Conservation (phyloP, 2,329 filamentous ascomycete genomes). For the Penicillium italicum region DNA sequence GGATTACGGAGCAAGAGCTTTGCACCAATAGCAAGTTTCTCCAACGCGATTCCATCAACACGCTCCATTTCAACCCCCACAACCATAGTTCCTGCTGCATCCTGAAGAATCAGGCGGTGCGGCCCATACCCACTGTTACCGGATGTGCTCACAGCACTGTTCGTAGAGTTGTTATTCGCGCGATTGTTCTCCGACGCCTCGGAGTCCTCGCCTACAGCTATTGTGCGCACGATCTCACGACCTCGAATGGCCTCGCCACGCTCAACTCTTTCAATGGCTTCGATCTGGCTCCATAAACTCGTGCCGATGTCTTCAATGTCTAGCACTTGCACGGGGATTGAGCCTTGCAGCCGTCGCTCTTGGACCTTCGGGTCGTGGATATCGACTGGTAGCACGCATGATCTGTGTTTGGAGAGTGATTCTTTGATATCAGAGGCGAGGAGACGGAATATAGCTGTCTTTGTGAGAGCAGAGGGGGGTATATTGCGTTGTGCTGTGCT, state of each 20-base stretch:
- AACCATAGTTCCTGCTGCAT: constrained; percentile 65
- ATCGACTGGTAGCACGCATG: constrained; percentile 54
- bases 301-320: constrained; percentile 79
- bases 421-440: constrained; percentile 72
- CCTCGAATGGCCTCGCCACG: constrained; percentile 56
- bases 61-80: constrained; percentile 69
- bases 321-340: constrained; percentile 75
- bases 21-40: constrained; percentile 64
- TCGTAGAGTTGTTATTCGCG: constrained; percentile 8
- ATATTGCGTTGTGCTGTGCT: constrained; percentile 52
- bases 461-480: constrained; percentile 67
- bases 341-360: constrained; percentile 55
- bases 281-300: constrained; percentile 82
- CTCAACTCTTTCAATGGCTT: constrained; percentile 59
- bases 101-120: constrained; percentile 79
- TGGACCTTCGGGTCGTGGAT: constrained; percentile 53
- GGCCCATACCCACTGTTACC: constrained; percentile 49
- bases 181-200: constrained; percentile 32
- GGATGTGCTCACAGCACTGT: constrained; percentile 8
- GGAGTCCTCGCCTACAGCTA: constrained; percentile 50
- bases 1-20: constrained; percentile 72
- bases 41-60: constrained; percentile 62
- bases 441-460: constrained; percentile 76
- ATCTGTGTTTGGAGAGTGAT: constrained; percentile 50
- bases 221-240: constrained; percentile 74